Conservation (phyloP, 768 basidiomycete species). For the Lentinula guzmanii region DNA sequence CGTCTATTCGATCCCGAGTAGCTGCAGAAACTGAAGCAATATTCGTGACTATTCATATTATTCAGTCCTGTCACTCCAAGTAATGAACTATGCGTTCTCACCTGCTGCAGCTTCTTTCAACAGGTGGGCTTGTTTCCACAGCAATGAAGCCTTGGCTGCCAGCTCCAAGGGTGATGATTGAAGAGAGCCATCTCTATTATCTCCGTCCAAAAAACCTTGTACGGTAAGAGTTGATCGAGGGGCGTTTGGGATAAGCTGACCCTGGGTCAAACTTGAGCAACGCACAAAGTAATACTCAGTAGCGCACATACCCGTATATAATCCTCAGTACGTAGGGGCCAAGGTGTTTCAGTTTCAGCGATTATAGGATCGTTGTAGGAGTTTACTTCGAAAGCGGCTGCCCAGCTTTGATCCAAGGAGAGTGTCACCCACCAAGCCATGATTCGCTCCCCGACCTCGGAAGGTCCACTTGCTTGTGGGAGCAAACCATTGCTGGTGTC, state of each 20-base stretch:
- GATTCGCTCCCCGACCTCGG: slow-evolving; percentile 32
- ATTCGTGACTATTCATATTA: background rate
- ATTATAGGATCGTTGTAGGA: slow-evolving; percentile 4
- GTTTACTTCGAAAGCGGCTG: slow-evolving; percentile 21
- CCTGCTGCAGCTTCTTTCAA: slow-evolving; percentile 18
- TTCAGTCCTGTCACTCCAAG: background rate
- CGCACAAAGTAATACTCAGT: slow-evolving; percentile 7
- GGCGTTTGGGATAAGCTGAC: background rate
- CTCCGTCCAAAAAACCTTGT: background rate
- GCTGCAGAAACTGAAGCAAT: background rate
- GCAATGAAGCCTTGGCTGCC: slow-evolving; percentile 20
- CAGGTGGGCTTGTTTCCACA: slow-evolving; percentile 29
- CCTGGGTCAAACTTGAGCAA: slow-evolving; percentile 1
- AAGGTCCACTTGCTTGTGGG: slow-evolving; percentile 17
- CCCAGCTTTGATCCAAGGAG: slow-evolving; percentile 31
- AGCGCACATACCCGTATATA: slow-evolving; percentile 23
- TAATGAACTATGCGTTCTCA: slow-evolving; percentile 10
- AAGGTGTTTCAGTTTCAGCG: slow-evolving; percentile 25
- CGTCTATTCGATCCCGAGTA: background rate
- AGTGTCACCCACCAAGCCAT: slow-evolving; percentile 30
- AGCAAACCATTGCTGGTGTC: slow-evolving; percentile 25
- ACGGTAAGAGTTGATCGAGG: background rate
- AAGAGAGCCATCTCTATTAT: background rate
- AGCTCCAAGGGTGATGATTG: slow-evolving; percentile 9
- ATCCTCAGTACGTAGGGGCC: slow-evolving; percentile 30